These are phyloP conservation scores for Hortaea werneckii DNA, from an alignment of 2,329 filamentous ascomycete genomes.

Conservation along the genomic window DNA sequence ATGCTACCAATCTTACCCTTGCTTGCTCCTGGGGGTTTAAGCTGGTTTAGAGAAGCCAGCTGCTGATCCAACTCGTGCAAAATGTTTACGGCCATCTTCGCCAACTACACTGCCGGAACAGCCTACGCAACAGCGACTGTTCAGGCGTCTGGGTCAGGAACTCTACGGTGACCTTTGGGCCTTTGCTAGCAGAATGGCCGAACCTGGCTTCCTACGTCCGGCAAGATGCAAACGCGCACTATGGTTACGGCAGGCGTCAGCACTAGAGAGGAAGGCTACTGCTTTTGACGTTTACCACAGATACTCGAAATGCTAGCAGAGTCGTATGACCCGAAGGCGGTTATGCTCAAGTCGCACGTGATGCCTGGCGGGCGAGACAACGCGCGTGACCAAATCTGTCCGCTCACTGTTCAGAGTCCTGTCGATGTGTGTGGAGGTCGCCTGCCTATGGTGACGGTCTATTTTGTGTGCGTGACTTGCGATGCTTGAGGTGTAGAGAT, in stretches of 20 bases:
- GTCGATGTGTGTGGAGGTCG: too few species aligned
- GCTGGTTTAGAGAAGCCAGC: constrained; percentile 79
- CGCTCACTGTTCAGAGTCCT: too few species aligned
- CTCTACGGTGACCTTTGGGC: background rate
- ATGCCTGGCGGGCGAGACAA: too few species aligned
- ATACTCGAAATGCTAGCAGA: too few species aligned
- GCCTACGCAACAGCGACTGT: background rate
- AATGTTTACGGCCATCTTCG: constrained; percentile 47
- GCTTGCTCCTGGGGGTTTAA: constrained; percentile 90
- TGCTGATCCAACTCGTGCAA: constrained; percentile 84
- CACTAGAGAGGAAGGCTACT: background rate
- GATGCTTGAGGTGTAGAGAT: too few species aligned
- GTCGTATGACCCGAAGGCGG: too few species aligned
- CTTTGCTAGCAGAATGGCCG: background rate
- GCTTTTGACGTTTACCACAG: background rate
- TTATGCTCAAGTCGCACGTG: too few species aligned
- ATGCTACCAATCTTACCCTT: constrained; percentile 83
- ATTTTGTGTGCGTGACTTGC: too few species aligned
- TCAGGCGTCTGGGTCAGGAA: background rate
- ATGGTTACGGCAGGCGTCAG: background rate
- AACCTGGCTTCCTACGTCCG: background rate
- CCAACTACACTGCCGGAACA: background rate
- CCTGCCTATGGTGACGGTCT: too few species aligned
- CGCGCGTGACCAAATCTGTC: too few species aligned
- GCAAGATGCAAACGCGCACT: background rate